Evolutionary conservation across 2,329 filamentous ascomycete species (phyloP).

Genomic region (Diplodia seriata): DNA sequence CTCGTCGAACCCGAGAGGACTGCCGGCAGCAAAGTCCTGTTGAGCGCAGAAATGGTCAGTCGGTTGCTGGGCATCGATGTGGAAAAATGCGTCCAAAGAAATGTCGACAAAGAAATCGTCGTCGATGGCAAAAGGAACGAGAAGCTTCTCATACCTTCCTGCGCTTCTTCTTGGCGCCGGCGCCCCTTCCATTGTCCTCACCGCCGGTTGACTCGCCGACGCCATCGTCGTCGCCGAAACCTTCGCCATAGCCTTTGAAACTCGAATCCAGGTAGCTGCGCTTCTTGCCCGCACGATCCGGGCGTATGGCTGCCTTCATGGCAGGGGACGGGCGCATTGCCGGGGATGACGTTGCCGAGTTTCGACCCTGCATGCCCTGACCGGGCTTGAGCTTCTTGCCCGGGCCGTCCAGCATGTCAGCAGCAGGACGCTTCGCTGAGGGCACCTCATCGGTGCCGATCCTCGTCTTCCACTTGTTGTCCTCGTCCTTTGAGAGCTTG

Average conservation of each 20-base stretch:
- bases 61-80: slow-evolving; percentile 2
- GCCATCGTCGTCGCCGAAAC: slow-evolving; percentile 70
- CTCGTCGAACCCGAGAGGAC: slow-evolving; percentile 33
- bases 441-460: slow-evolving; percentile 54
- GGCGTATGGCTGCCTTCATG: slow-evolving; percentile 54
- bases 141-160: slow-evolving; percentile 39
- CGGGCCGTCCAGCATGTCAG: slow-evolving; percentile 34
- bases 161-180: slow-evolving; percentile 41
- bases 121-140: slow-evolving; percentile 17
- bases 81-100: slow-evolving; percentile 9
- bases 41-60: slow-evolving; percentile 25
- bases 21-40: slow-evolving; percentile 33
- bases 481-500: slow-evolving; percentile 50
- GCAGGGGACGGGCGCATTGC: slow-evolving; percentile 45
- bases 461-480: slow-evolving; percentile 51
- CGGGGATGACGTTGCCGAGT: slow-evolving; percentile 48
- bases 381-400: slow-evolving; percentile 39
- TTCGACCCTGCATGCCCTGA: slow-evolving; percentile 36
- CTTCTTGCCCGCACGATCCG: slow-evolving; percentile 73
- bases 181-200: slow-evolving; percentile 62
- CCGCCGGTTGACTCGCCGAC: slow-evolving; percentile 73
- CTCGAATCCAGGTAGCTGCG: slow-evolving; percentile 76
- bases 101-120: slow-evolving; percentile 19
- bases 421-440: slow-evolving; percentile 40
- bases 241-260: slow-evolving; percentile 77